Conservation (phyloP, 768 basidiomycete species). For the Xerocomus brunneocitrinus region DNA sequence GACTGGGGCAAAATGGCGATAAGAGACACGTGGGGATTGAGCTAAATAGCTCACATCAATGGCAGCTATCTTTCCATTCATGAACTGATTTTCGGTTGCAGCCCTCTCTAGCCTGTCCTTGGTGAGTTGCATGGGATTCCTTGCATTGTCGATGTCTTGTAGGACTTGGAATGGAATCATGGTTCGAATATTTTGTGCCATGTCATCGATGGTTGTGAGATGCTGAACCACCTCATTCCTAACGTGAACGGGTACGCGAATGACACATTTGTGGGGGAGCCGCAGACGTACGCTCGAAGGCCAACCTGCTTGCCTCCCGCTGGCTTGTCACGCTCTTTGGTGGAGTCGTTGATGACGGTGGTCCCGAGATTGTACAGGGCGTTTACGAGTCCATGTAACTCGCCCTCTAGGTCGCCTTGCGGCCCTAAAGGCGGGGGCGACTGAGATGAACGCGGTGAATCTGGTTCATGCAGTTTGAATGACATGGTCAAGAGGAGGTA, state of each 20-base stretch:
- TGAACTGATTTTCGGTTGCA: constrained; percentile 87
- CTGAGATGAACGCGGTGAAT: constrained; percentile 67
- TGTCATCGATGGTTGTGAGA: constrained; percentile 61
- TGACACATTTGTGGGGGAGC: not conserved
- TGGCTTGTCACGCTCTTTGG: constrained; percentile 71
- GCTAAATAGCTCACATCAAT: constrained; percentile 49
- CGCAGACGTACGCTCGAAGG: constrained; percentile 55
- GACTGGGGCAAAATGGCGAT: constrained; percentile 41
- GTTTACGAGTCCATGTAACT: constrained; percentile 71
- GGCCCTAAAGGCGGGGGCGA: constrained; percentile 64
- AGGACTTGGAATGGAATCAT: constrained; percentile 75
- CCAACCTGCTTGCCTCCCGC: constrained; percentile 74
- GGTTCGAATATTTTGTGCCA: constrained; percentile 55
- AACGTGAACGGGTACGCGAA: constrained; percentile 1
- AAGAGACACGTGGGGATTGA: not conserved
- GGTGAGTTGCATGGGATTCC: constrained; percentile 80
- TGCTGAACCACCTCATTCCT: constrained; percentile 76
- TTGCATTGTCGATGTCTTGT: constrained; percentile 72
- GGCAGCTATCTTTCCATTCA: constrained; percentile 84
- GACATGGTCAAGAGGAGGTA: not conserved
- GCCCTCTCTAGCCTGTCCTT: constrained; percentile 76
- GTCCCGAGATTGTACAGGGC: constrained; percentile 78
- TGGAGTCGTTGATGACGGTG: constrained; percentile 78
- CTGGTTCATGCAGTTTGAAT: constrained; percentile 20
- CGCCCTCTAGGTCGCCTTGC: constrained; percentile 73